Percentiles rank a stretch among this genome's conserved stretches.
Evolutionary conservation across 345 rosid genomes (phyloP).

Genomic region (Anacardium occidentale): DNA sequence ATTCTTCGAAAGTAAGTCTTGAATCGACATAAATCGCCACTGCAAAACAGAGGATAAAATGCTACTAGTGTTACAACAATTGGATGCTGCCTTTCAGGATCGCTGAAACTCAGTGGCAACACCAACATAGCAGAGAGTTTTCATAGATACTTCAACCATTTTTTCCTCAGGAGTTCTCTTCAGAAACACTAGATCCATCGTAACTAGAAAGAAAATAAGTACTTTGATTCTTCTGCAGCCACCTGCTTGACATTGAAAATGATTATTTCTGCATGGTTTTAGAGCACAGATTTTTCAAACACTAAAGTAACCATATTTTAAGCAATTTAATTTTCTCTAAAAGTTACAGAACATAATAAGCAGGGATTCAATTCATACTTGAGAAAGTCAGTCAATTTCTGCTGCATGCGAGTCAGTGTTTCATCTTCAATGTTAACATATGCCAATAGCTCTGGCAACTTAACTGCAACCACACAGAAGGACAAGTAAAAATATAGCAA

Average conservation of each 20-base stretch:
- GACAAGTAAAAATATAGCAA: not conserved
- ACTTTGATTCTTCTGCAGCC: constrained; percentile 88
- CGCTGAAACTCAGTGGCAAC: constrained; percentile 3
- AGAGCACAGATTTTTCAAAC: not conserved
- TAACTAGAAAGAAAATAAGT: constrained; percentile 70
- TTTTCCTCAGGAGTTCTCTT: constrained; percentile 72
- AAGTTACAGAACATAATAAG: not conserved
- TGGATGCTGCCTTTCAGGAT: constrained; percentile 15
- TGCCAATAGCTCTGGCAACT: constrained; percentile 85
- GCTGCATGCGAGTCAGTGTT: constrained; percentile 72
- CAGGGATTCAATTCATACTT: constrained; percentile 42
- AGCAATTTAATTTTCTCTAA: not conserved
- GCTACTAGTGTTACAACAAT: constrained; percentile 33
- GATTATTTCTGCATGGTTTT: not conserved
- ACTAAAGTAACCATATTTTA: not conserved
- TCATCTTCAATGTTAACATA: constrained; percentile 91
- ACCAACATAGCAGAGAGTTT: constrained; percentile 10
- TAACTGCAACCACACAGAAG: constrained; percentile 50
- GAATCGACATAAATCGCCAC: not conserved
- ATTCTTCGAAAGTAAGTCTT: not conserved
- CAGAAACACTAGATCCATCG: constrained; percentile 52
- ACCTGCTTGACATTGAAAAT: constrained; percentile 42
- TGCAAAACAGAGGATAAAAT: constrained; percentile 15
- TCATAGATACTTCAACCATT: constrained; percentile 41
- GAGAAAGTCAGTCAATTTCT: constrained; percentile 78